phyloP scores from a whole-genome alignment of 441 rosid genomes.

The Populus tomentosa region DNA sequence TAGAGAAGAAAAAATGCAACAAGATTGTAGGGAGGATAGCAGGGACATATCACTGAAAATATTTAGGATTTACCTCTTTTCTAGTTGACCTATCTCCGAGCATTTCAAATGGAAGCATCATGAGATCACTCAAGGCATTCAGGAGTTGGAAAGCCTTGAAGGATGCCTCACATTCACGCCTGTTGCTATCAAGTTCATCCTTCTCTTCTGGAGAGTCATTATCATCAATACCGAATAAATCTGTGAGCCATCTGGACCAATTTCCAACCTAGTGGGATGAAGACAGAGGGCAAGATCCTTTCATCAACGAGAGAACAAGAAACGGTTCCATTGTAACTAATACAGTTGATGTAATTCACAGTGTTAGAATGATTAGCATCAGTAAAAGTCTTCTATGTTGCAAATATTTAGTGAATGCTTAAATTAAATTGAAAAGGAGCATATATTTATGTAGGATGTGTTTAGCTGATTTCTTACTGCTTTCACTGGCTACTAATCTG shows the following conservation, averaged over 20 bases:
- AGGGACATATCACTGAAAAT: neutral
- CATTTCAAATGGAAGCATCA: conserved; percentile 98
- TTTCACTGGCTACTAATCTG: neutral
- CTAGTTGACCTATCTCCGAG: conserved; percentile 64
- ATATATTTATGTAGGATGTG: neutral
- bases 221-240: conserved; percentile 69
- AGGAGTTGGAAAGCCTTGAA: conserved; percentile 71
- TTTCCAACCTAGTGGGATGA: conserved; percentile 61
- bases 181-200: conserved; percentile 28
- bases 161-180: conserved; percentile 33
- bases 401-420: neutral
- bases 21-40: neutral
- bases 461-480: neutral
- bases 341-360: neutral
- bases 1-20: neutral
- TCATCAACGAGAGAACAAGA: conserved; percentile 10
- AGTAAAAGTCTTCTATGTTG: neutral
- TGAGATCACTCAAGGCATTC: conserved; percentile 81
- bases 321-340: neutral
- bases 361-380: neutral
- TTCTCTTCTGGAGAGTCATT: conserved; percentile 28
- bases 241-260: conserved; percentile 96
- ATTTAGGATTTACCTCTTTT: conserved; percentile 53
- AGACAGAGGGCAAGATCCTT: conserved; percentile 12
- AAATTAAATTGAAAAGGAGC: neutral